Percentiles rank a stretch among this genome's conserved stretches.
phyloP scores from a whole-genome alignment of 1,284 basidiomycete genomes.

The Heterobasidion occidentale region DNA sequence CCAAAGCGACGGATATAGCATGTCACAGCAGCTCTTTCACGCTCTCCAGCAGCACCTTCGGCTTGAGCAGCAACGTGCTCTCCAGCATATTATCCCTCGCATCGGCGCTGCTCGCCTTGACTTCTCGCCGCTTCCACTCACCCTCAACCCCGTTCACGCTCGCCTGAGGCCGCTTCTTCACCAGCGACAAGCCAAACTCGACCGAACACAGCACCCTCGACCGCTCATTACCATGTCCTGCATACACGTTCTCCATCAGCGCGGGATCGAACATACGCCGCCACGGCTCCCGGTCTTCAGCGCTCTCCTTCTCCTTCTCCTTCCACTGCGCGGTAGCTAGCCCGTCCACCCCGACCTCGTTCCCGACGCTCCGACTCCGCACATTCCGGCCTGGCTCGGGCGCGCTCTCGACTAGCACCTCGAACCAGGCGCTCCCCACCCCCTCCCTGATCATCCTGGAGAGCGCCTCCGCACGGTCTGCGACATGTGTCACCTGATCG shows the following conservation, averaged over 20 bases:
- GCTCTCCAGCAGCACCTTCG: conserved; percentile 28
- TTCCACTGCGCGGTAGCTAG: background rate
- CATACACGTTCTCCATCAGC: conserved; percentile 27
- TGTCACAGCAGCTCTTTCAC: conserved; percentile 23
- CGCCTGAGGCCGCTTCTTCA: conserved; percentile 12
- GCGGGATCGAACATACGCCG: conserved; percentile 19
- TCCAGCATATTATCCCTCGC: conserved; percentile 10
- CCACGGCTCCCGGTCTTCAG: background rate
- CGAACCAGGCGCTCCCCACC: conserved; percentile 27
- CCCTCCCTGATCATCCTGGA: conserved; percentile 23
- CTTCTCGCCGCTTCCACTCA: conserved; percentile 6
- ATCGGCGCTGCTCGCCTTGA: conserved; percentile 7
- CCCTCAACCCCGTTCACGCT: conserved; percentile 2
- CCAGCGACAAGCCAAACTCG: conserved; percentile 25
- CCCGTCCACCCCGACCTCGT: conserved; percentile 1
- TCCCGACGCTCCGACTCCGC: background rate
- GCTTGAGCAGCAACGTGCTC: conserved; percentile 25
- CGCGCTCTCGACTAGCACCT: conserved; percentile 19
- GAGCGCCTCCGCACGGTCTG: conserved; percentile 22
- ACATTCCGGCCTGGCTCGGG: conserved; percentile 2
- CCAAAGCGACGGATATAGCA: too few relatives aligned
- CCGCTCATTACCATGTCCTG: conserved; percentile 16
- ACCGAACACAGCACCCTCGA: conserved; percentile 28
- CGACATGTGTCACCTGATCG: conserved; percentile 18
- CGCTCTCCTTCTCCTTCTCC: conserved; percentile 1